These are phyloP conservation scores for Acanthamoeba healyi DNA, from an alignment of 208 protist species.

Conservation along the genomic window DNA sequence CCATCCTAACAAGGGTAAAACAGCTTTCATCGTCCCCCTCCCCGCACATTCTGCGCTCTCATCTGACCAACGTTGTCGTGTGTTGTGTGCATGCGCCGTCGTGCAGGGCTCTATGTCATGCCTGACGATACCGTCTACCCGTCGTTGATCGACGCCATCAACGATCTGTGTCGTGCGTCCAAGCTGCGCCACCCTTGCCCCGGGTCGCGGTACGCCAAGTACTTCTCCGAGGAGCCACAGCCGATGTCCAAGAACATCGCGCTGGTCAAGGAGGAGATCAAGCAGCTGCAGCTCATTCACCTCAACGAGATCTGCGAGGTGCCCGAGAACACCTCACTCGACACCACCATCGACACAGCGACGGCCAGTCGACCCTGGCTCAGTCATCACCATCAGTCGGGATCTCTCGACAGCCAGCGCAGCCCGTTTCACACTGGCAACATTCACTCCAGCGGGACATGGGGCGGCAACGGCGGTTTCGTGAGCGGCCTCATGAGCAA, in stretches of 20 bases:
- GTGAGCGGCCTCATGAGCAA: no score
- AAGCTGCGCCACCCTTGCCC: constrained; percentile 20
- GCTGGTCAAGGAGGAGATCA: constrained; percentile 60
- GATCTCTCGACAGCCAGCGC: background rate
- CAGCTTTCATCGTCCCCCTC: no score
- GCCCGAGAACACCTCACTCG: background rate
- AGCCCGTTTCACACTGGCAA: background rate
- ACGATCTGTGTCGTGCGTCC: background rate
- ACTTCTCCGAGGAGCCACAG: constrained; percentile 48
- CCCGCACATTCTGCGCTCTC: background rate
- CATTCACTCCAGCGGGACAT: background rate
- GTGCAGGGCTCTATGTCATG: constrained; percentile 6
- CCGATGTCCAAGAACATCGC: constrained; percentile 22
- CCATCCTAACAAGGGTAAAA: background rate
- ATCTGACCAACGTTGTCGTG: background rate
- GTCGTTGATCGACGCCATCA: background rate
- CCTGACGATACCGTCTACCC: background rate
- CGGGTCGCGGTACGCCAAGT: constrained; percentile 23
- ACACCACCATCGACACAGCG: constrained; percentile 3
- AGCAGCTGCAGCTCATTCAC: constrained; percentile 35
- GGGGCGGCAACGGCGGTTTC: no score
- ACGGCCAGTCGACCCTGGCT: background rate
- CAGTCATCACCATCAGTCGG: background rate
- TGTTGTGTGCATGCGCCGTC: background rate
- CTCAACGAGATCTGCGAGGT: background rate